These are phyloP conservation scores for Alternaria gaisen DNA, from an alignment of 2,329 filamentous ascomycete genomes.

Conservation along the genomic window DNA sequence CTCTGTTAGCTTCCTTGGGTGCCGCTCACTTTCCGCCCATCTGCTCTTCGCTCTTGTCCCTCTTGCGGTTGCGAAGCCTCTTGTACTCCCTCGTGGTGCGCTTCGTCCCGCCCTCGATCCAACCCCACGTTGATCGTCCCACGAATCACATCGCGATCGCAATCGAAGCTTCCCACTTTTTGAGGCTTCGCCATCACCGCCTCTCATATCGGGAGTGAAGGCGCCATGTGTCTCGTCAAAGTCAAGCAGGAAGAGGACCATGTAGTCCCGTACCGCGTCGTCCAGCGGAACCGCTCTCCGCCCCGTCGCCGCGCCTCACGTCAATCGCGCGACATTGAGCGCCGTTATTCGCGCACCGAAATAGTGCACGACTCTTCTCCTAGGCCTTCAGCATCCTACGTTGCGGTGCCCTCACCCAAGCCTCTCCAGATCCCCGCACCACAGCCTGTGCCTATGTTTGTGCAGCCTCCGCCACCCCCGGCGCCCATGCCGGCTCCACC, in stretches of 20 bases:
- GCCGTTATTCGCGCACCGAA: conserved; percentile 44
- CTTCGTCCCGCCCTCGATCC: conserved; percentile 18
- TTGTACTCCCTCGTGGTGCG: conserved; percentile 13
- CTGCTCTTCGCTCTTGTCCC: neutral
- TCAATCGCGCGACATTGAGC: conserved; percentile 28
- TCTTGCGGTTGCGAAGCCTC: conserved; percentile 5
- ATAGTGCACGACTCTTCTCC: conserved; percentile 42
- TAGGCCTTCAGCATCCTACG: conserved; percentile 40
- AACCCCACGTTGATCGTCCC: conserved; percentile 41
- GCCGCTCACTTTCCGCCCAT: conserved; percentile 26
- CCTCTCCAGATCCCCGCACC: conserved; percentile 51
- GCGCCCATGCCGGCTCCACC: conserved; percentile 41
- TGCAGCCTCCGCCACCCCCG: conserved; percentile 46
- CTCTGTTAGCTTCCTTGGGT: conserved; percentile 27
- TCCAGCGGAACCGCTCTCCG: conserved; percentile 41
- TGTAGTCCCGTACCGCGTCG: conserved; percentile 51
- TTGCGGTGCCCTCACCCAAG: conserved; percentile 43
- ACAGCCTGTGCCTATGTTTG: conserved; percentile 53
- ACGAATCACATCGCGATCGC: conserved; percentile 48
- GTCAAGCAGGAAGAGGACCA: conserved; percentile 57
- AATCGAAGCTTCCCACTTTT: conserved; percentile 22
- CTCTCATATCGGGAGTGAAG: conserved; percentile 5
- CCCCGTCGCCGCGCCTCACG: conserved; percentile 39
- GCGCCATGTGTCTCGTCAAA: conserved; percentile 58
- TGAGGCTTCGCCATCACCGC: conserved; percentile 5